Conservation (phyloP, 305 asterid genomes). For the Coffea humblotiana region DNA sequence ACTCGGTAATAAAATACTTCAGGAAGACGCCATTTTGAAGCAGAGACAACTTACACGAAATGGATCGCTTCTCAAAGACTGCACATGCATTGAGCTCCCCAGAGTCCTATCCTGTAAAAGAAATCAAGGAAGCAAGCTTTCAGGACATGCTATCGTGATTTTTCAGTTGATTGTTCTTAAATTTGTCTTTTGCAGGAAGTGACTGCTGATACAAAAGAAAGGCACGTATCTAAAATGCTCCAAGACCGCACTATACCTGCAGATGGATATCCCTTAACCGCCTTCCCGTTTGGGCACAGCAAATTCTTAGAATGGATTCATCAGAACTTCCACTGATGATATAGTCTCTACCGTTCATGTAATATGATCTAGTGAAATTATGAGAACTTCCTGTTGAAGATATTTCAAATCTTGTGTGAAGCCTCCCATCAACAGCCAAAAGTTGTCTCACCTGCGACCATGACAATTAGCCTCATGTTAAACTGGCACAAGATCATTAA, state of each 20-base stretch:
- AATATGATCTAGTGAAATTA: constrained; percentile 82
- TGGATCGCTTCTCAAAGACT: constrained; percentile 83
- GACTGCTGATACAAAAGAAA: not conserved
- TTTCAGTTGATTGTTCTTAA: not conserved
- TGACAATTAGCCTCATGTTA: not conserved
- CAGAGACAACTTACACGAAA: constrained; percentile 57
- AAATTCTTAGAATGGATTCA: constrained; percentile 65
- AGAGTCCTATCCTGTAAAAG: constrained; percentile 39
- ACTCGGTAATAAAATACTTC: not conserved
- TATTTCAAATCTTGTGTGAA: constrained; percentile 64
- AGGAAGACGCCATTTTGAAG: not conserved
- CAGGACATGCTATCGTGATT: not conserved
- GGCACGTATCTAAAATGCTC: constrained; percentile 1
- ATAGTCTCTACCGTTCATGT: constrained; percentile 80
- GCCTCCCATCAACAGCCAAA: constrained; percentile 68
- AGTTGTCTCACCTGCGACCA: constrained; percentile 68
- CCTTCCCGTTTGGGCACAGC: constrained; percentile 80
- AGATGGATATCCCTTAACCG: constrained; percentile 54
- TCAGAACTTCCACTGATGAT: constrained; percentile 76
- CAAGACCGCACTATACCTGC: constrained; percentile 41
- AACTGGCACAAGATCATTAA: not conserved
- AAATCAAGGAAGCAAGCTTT: not conserved
- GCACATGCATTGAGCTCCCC: constrained; percentile 62
- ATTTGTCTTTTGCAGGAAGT: not conserved
- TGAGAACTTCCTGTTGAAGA: constrained; percentile 60